A percentile compares a stretch with the other conserved stretches of the same genome.
phyloP scores from a whole-genome alignment of 2,329 filamentous ascomycete species.

The Pseudocercospora ulei region DNA sequence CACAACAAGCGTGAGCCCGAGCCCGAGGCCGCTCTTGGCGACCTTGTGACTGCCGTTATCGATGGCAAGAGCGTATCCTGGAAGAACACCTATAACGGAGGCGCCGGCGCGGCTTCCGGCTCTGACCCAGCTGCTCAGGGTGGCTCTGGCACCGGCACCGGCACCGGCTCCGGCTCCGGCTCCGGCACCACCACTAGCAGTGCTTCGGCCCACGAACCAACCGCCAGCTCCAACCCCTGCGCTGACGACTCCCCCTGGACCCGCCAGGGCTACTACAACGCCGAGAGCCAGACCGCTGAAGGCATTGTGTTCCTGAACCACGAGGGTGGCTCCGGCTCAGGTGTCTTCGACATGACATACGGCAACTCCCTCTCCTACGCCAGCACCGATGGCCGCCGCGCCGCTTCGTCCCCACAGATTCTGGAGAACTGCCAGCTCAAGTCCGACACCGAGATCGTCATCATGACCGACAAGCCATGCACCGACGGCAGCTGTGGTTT shows the following conservation, averaged over 20 bases:
- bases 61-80: conserved; percentile 50
- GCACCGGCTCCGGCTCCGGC: conserved; percentile 11
- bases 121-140: too few relatives aligned
- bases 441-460: conserved; percentile 45
- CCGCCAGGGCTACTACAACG: conserved; percentile 34
- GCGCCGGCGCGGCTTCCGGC: conserved; percentile 20
- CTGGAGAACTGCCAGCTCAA: conserved; percentile 44
- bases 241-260: conserved; percentile 27
- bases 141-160: background rate
- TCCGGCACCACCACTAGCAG: conserved; percentile 17
- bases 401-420: conserved; percentile 42
- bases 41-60: conserved; percentile 50
- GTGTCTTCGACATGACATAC: conserved; percentile 46
- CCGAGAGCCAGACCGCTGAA: conserved; percentile 37
- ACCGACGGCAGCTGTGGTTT: conserved; percentile 37
- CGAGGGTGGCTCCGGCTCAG: conserved; percentile 47
- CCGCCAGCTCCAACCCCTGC: conserved; percentile 19
- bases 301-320: conserved; percentile 53
- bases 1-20: conserved; percentile 39
- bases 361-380: conserved; percentile 52
- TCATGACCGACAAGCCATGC: conserved; percentile 47
- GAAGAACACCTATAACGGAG: conserved; percentile 48
- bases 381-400: conserved; percentile 40
- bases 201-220: conserved; percentile 14
- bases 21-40: conserved; percentile 36